Evolutionary conservation across 371 early-diverging fungal genomes (phyloP).

Genomic region (Mitosporidium daphniae): DNA sequence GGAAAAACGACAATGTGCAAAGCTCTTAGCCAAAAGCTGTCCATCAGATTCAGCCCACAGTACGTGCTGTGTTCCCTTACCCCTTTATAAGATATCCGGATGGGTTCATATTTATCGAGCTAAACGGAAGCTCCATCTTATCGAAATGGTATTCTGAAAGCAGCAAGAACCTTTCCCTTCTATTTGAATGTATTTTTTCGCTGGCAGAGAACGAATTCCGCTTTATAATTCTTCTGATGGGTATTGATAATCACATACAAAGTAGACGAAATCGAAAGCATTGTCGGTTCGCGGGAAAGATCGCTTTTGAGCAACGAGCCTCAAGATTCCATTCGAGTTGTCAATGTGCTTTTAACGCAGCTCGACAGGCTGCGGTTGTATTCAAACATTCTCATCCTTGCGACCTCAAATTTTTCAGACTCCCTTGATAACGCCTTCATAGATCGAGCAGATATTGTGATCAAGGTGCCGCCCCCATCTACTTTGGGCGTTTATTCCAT

Average conservation of each 20-base stretch:
- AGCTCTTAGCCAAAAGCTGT: slow-evolving; percentile 4
- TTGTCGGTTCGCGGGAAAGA: no score
- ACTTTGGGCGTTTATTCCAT: no score
- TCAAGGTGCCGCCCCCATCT: no score
- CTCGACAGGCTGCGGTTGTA: neutral
- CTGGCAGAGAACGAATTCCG: no score
- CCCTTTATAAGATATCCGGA: no score
- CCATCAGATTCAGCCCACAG: slow-evolving; percentile 2
- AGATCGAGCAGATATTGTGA: slow-evolving; percentile 3
- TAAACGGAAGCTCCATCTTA: neutral
- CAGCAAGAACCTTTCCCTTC: neutral
- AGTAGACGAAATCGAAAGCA: no score
- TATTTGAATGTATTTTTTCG: neutral
- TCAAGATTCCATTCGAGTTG: neutral
- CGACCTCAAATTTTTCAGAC: slow-evolving; percentile 3
- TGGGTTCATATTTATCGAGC: neutral
- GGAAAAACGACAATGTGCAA: slow-evolving; percentile 12
- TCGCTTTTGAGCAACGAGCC: neutral
- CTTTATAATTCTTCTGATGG: no score
- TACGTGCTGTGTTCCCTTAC: neutral
- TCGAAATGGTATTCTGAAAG: slow-evolving; percentile 1
- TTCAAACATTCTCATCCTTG: slow-evolving; percentile 2
- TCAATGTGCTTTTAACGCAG: slow-evolving; percentile 1
- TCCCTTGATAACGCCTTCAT: slow-evolving; percentile 4
- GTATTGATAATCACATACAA: no score